phyloP scores from a whole-genome alignment of 2,329 filamentous ascomycete genomes.

The Sclerotinia sclerotiorum region DNA sequence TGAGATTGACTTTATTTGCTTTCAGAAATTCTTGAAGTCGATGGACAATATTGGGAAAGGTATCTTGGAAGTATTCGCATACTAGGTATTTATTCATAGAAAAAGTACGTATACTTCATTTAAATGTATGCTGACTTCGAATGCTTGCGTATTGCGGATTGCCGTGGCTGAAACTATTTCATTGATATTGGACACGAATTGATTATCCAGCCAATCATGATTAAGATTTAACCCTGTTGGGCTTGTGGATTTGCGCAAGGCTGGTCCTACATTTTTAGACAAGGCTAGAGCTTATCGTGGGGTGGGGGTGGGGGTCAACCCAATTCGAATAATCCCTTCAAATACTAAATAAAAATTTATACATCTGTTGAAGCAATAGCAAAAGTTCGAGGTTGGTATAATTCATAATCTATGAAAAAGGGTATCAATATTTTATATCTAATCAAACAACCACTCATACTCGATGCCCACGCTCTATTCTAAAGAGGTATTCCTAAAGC shows the following conservation, averaged over 20 bases:
- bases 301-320: too few species aligned
- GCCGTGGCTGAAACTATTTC: conserved; percentile 19
- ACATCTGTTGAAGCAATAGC: neutral
- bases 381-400: neutral
- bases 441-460: neutral
- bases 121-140: neutral
- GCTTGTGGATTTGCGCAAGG: conserved; percentile 1
- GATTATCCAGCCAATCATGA: conserved; percentile 8
- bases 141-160: conserved; percentile 5
- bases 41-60: neutral
- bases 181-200: conserved; percentile 22
- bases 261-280: conserved; percentile 14
- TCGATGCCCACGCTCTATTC: neutral
- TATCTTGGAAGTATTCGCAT: conserved; percentile 3
- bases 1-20: neutral
- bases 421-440: conserved; percentile 18
- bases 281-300: neutral
- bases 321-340: too few species aligned
- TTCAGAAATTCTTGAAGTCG: neutral
- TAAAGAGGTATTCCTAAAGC: neutral
- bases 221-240: neutral
- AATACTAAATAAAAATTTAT: neutral
- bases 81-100: neutral
- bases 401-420: conserved; percentile 9
- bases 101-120: neutral